Conservation (phyloP, 2,329 filamentous ascomycete species). For the Raffaelea albimanens region DNA sequence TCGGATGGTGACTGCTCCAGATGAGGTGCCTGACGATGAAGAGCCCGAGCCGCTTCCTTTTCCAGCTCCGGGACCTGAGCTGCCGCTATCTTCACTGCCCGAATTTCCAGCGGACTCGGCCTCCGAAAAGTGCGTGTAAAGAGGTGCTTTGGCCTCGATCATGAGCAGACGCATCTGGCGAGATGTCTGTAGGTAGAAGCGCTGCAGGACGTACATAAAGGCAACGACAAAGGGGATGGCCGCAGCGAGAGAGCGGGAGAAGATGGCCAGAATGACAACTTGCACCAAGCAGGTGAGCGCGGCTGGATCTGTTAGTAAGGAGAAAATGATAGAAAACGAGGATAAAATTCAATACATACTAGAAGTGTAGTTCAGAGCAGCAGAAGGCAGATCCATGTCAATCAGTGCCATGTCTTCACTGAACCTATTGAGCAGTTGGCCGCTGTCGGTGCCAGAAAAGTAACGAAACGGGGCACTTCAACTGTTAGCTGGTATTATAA, state of each 20-base stretch:
- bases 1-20: neutral
- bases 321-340: no score
- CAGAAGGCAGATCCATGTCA: slow-evolving; percentile 5
- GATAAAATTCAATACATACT: no score
- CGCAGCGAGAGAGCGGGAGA: neutral
- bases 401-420: slow-evolving; percentile 6
- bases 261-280: neutral
- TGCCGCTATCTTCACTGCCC: neutral
- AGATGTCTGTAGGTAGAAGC: slow-evolving; percentile 2
- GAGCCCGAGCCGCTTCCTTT: no score
- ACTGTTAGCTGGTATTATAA: no score
- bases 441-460: neutral
- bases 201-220: neutral
- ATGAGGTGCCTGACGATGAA: no score
- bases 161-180: neutral
- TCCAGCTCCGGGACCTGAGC: no score
- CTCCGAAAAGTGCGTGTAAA: slow-evolving; percentile 1
- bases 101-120: no score
- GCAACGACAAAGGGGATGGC: neutral
- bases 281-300: neutral
- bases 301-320: no score
- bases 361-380: neutral
- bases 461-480: no score
- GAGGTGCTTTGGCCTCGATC: neutral
- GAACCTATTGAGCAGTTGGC: neutral